A percentile compares a stretch with the other conserved stretches of the same genome.
Evolutionary conservation across 257 asterid genomes (phyloP).

Genomic region (Phtheirospermum japonicum): DNA sequence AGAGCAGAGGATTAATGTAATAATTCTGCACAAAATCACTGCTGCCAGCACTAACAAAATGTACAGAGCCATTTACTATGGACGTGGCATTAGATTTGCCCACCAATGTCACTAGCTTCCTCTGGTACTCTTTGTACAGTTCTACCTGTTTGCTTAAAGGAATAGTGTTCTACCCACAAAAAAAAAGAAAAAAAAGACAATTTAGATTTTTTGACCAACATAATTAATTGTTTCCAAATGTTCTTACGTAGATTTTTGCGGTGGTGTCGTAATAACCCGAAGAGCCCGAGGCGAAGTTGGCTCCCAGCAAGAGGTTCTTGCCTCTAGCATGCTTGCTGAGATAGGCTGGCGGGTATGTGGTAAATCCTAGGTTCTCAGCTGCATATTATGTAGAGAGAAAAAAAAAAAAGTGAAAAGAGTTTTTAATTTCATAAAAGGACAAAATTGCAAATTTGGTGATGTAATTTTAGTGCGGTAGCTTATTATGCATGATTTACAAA

Average conservation of each 20-base stretch:
- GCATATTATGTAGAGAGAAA: slow-evolving; percentile 13
- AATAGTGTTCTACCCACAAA: slow-evolving; percentile 49
- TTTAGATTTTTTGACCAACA: not conserved
- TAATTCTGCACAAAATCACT: slow-evolving; percentile 89
- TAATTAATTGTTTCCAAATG: not conserved
- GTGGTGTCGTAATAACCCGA: slow-evolving; percentile 75
- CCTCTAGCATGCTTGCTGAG: slow-evolving; percentile 60
- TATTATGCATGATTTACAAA: too few species aligned
- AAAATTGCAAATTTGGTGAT: not conserved
- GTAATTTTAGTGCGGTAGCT: too few species aligned
- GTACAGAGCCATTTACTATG: slow-evolving; percentile 61
- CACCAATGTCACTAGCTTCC: slow-evolving; percentile 47
- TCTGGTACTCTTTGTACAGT: slow-evolving; percentile 67
- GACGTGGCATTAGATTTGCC: slow-evolving; percentile 77
- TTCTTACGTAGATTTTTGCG: slow-evolving; percentile 57
- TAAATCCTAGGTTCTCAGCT: slow-evolving; percentile 87
- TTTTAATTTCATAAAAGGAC: too few species aligned
- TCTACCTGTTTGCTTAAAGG: slow-evolving; percentile 73
- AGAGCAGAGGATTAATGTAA: slow-evolving; percentile 65
- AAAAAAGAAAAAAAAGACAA: not conserved
- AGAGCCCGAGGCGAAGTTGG: slow-evolving; percentile 83
- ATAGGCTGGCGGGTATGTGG: slow-evolving; percentile 68
- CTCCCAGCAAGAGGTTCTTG: slow-evolving; percentile 57
- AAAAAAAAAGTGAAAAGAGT: not conserved
- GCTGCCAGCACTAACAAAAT: slow-evolving; percentile 73